phyloP scores from a whole-genome alignment of 177 flowering plant species.

The Telopea speciosissima region DNA sequence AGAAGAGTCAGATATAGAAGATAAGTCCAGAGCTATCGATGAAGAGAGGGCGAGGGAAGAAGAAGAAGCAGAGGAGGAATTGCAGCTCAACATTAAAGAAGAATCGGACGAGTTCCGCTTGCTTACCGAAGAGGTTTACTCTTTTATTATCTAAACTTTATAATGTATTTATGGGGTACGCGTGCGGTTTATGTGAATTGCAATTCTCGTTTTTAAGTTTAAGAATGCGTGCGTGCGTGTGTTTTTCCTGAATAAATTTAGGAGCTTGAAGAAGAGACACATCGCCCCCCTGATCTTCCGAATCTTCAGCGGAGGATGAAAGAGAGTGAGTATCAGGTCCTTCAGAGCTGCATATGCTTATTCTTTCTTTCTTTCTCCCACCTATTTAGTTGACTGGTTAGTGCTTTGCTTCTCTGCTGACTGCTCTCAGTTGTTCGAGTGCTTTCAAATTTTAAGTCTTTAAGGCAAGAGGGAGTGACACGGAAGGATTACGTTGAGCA shows the following conservation, averaged over 20 bases:
- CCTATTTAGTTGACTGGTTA: neutral
- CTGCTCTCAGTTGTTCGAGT: constrained; percentile 61
- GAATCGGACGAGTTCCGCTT: constrained; percentile 79
- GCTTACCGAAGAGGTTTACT: constrained; percentile 66
- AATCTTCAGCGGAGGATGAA: constrained; percentile 72
- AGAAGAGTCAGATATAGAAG: constrained; percentile 52
- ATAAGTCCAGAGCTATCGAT: constrained; percentile 51
- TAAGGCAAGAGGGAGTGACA: constrained; percentile 63
- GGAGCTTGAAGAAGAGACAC: constrained; percentile 87
- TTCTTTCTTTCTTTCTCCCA: neutral
- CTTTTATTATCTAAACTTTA: too few species aligned
- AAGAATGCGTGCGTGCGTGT: neutral
- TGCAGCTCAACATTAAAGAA: constrained; percentile 61
- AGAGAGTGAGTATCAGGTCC: constrained; percentile 50
- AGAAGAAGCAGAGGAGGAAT: constrained; percentile 54
- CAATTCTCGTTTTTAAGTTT: constrained; percentile 3
- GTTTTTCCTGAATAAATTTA: constrained; percentile 11
- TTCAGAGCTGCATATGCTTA: neutral
- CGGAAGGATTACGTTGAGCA: constrained; percentile 76
- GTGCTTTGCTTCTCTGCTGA: neutral
- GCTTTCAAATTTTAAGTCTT: constrained; percentile 65
- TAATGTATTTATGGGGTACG: neutral
- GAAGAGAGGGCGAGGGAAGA: constrained; percentile 39
- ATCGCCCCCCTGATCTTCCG: constrained; percentile 71
- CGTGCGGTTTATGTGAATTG: neutral